Evolutionary conservation across 192 early-diverging fungal genomes (phyloP).

Genomic region (Coemansia sp.): DNA sequence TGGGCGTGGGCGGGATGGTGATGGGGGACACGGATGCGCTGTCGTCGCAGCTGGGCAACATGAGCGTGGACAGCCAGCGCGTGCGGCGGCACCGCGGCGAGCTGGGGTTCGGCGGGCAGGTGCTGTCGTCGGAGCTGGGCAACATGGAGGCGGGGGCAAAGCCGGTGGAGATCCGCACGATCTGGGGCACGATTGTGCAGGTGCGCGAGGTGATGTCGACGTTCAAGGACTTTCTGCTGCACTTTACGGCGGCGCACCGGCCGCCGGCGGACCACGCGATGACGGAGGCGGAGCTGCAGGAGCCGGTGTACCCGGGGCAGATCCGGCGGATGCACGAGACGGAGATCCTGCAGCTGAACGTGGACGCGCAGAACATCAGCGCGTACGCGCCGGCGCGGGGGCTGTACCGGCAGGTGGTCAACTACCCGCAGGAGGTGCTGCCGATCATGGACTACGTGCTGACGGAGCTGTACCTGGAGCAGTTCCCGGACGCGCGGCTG

Average conservation of each 20-base stretch:
- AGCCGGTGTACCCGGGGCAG: conserved; percentile 75
- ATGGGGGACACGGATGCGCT: conserved; percentile 26
- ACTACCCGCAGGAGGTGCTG: conserved; percentile 70
- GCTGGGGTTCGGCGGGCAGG: conserved; percentile 32
- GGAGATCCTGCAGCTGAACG: conserved; percentile 49
- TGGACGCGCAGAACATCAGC: conserved; percentile 59
- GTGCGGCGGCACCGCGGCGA: conserved; percentile 32
- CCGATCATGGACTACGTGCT: conserved; percentile 63
- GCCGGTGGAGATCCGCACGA: conserved; percentile 54
- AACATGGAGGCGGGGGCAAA: conserved; percentile 8
- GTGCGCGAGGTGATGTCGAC: conserved; percentile 73
- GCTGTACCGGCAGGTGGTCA: conserved; percentile 77
- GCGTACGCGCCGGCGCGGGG: conserved; percentile 64
- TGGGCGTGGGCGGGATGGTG: conserved; percentile 25
- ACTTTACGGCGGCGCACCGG: conserved; percentile 17
- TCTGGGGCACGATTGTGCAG: conserved; percentile 94
- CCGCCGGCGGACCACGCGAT: conserved; percentile 31
- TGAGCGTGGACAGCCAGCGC: conserved; percentile 24
- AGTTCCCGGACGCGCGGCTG: conserved; percentile 67
- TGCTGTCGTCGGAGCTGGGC: conserved; percentile 46
- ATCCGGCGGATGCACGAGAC: conserved; percentile 50
- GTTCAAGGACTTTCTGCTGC: conserved; percentile 69
- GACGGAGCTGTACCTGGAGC: conserved; percentile 56
- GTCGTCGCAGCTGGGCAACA: conserved; percentile 42
- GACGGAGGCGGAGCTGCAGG: conserved; percentile 47